Conservation (phyloP, 2,329 filamentous ascomycete species). For the Xenosphaeropsis pyriputrescens region DNA sequence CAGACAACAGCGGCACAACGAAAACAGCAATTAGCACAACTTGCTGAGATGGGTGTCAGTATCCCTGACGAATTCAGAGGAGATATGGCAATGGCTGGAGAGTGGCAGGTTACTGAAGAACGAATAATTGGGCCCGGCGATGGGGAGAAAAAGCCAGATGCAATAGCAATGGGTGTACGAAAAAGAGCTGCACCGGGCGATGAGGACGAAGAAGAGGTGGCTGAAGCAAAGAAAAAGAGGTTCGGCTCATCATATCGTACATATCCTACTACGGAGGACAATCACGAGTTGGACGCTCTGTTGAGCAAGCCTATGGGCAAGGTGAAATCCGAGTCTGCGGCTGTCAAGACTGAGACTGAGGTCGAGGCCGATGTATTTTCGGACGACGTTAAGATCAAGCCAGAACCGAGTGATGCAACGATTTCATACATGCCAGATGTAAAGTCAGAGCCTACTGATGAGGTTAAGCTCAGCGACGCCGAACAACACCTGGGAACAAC, state of each 20-base stretch:
- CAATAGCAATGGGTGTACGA: constrained; percentile 36
- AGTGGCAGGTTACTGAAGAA: constrained; percentile 57
- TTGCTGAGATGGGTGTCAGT: constrained; percentile 74
- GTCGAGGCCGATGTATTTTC: background rate
- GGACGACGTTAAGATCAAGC: background rate
- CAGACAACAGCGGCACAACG: constrained; percentile 44
- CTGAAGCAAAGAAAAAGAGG: constrained; percentile 42
- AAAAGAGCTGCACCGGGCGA: constrained; percentile 49
- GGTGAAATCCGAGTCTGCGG: constrained; percentile 9
- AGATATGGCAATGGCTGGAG: constrained; percentile 77
- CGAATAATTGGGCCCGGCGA: constrained; percentile 21
- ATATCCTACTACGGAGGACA: constrained; percentile 16
- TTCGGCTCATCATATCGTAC: constrained; percentile 20
- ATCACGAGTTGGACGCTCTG: constrained; percentile 23
- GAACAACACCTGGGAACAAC: constrained; percentile 34
- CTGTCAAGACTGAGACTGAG: constrained; percentile 2
- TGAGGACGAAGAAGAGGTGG: constrained; percentile 44
- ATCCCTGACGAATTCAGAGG: constrained; percentile 65
- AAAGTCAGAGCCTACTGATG: constrained; percentile 12
- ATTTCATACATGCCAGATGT: constrained; percentile 2
- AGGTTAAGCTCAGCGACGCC: constrained; percentile 19
- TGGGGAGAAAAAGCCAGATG: constrained; percentile 26
- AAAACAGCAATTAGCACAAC: constrained; percentile 73
- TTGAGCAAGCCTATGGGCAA: constrained; percentile 14
- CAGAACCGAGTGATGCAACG: background rate